phyloP scores from a whole-genome alignment of 2,329 filamentous ascomycete genomes.

The Penicillium olsonii region DNA sequence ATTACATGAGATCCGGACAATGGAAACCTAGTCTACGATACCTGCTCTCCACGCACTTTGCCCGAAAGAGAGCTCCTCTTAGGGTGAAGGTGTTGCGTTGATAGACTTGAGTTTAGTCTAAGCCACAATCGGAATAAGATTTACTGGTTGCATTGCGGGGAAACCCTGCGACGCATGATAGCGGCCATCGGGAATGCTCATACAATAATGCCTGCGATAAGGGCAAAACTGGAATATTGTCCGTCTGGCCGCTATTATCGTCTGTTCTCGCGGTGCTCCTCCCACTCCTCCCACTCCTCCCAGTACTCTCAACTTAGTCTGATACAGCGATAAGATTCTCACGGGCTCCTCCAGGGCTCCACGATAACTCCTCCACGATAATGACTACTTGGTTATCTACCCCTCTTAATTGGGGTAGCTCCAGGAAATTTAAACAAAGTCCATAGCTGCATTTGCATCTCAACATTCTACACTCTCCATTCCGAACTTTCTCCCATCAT shows the following conservation, averaged over 20 bases:
- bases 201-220: too few species aligned
- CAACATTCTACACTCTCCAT: neutral
- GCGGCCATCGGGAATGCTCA: neutral
- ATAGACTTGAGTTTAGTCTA: neutral
- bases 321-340: neutral
- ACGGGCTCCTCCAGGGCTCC: too few species aligned
- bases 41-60: neutral
- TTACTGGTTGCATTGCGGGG: neutral
- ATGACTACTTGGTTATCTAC: neutral
- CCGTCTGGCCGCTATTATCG: neutral
- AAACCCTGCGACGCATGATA: neutral
- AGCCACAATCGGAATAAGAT: neutral
- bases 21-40: neutral
- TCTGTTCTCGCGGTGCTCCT: neutral
- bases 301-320: neutral
- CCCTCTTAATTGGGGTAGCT: neutral
- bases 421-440: slow-evolving; percentile 9
- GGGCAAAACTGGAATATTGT: neutral
- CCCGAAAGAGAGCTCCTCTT: neutral
- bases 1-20: neutral
- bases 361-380: too few species aligned
- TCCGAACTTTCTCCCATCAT: neutral
- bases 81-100: neutral
- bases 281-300: slow-evolving; percentile 22
- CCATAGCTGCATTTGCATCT: neutral